Percentiles rank a stretch among this genome's conserved stretches.
Evolutionary conservation across 2,329 filamentous ascomycete genomes (phyloP).

Genomic region (Ceratocystis cubensis): DNA sequence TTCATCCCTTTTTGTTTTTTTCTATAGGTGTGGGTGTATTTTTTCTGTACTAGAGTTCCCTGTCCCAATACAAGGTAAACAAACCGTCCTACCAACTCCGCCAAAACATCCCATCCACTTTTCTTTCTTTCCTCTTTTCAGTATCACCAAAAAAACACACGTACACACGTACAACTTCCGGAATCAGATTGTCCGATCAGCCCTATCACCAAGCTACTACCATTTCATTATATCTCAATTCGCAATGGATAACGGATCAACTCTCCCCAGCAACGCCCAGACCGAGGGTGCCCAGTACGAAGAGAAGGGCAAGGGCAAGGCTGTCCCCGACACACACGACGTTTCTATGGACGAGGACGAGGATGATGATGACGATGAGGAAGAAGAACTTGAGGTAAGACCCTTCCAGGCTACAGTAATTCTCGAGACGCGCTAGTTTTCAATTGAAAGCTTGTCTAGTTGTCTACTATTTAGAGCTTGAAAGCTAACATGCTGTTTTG

Average conservation of each 20-base stretch:
- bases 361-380: constrained; percentile 53
- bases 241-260: constrained; percentile 39
- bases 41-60: constrained; percentile 6
- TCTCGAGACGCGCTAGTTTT: not conserved
- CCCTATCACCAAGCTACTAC: not conserved
- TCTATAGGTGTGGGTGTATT: not conserved
- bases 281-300: constrained; percentile 34
- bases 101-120: constrained; percentile 1
- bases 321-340: constrained; percentile 42
- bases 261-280: constrained; percentile 35
- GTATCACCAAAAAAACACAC: not conserved
- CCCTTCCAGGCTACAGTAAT: not conserved
- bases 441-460: not conserved
- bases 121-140: constrained; percentile 5
- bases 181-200: not conserved
- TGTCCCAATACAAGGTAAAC: not conserved
- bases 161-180: not conserved
- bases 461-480: not conserved
- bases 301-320: constrained; percentile 83
- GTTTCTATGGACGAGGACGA: constrained; percentile 63
- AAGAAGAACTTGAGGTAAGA: constrained; percentile 50
- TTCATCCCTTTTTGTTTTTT: not conserved
- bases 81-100: constrained; percentile 6
- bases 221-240: constrained; percentile 26
- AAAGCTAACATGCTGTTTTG: constrained; percentile 6